Evolutionary conservation across 1,284 basidiomycete species (phyloP).

Genomic region (Cystobasidiaceae sp.): DNA sequence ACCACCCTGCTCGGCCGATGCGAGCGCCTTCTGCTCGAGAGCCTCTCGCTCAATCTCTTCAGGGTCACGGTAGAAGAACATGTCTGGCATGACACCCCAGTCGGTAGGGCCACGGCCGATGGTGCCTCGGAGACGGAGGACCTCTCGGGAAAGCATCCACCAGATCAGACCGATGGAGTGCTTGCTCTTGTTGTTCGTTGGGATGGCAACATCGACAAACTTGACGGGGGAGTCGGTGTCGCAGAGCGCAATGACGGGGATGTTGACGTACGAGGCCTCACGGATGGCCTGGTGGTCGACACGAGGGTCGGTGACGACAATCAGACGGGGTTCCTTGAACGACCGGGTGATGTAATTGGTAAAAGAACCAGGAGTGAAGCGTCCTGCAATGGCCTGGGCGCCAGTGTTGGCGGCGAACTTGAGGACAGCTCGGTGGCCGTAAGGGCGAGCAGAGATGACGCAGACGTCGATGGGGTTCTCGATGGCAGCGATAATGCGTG

Average conservation of each 20-base stretch:
- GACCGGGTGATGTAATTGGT: conserved; percentile 99
- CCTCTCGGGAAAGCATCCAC: conserved; percentile 98
- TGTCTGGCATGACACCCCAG: conserved; percentile 96
- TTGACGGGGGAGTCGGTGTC: conserved; percentile 96
- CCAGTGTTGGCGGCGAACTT: conserved; percentile 98
- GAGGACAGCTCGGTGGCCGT: conserved; percentile 98
- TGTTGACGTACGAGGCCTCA: conserved; percentile 99
- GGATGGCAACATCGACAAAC: conserved; percentile 97
- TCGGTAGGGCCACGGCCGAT: conserved; percentile 82
- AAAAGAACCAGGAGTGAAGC: conserved; percentile 93
- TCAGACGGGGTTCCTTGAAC: conserved; percentile 99
- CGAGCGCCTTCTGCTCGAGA: conserved; percentile 80
- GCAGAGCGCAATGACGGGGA: conserved; percentile 97
- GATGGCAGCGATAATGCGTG: conserved; percentile 77
- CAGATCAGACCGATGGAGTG: conserved; percentile 96
- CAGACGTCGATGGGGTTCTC: conserved; percentile 98
- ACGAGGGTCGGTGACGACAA: conserved; percentile 96
- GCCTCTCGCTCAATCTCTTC: conserved; percentile 97
- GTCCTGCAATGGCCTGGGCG: conserved; percentile 95
- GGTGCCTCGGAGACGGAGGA: conserved; percentile 88
- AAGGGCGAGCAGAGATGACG: conserved; percentile 95
- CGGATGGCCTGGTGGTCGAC: conserved; percentile 99
- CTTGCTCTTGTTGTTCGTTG: conserved; percentile 98
- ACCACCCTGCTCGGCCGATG: conserved; percentile 56
- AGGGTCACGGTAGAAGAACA: conserved; percentile 89